Base-by-base conservation (phyloP, 2,329 filamentous ascomycete species). In the Teratosphaeria nubilosa region DNA sequence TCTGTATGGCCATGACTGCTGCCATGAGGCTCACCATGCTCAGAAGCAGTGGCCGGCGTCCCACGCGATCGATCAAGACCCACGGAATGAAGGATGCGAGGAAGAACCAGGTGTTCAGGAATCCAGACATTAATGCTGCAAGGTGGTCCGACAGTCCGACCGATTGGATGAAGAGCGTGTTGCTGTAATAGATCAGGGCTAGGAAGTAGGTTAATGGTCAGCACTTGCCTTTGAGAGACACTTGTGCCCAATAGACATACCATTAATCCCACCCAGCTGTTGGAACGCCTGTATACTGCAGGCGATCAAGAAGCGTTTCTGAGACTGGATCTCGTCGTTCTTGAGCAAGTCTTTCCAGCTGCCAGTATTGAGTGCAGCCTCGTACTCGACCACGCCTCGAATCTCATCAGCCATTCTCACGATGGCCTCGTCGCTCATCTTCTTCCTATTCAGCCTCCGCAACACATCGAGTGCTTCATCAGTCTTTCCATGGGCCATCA, bases 1-100 rank as follows among this genome's bases (percentile, higher is more conserved):
- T 76, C 11, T 80, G 71, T 16, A 89, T 78, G 1, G 84, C 80
- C 86, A 90, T 90, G 56, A 83, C 84, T 1, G 79, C 70, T 31
- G 83, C 82, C 74, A 84, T 83, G 0, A 70, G 58, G 11, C 61
- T 60, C 51, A 70, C 67, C 64, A 70, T 70, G 52, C 64, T 68
- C 14, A 71, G 53, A 51, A 69, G 66, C 60, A 90, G 79, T 66
- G 82, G 81, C n/a, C 87, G 80, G 31, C 87, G 76, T 14, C 78
- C 78, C 55, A 78, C 70, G 55, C 73, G 74, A 62, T 80, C 77
- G 58, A 80, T 75, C 24, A 71, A 63, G 22, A 32, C 20, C 53
- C 53, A 56, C 3, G 77, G 73, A 14, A 81, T 68, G 66, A 77
- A 76, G 1, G 77, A 80, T 1, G 78, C 77, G 51, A 77, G 59